Percentiles rank a stretch among this genome's conserved stretches.
These are phyloP conservation scores for Adansonia digitata DNA, from an alignment of 345 rosid species.

Conservation along the genomic window DNA sequence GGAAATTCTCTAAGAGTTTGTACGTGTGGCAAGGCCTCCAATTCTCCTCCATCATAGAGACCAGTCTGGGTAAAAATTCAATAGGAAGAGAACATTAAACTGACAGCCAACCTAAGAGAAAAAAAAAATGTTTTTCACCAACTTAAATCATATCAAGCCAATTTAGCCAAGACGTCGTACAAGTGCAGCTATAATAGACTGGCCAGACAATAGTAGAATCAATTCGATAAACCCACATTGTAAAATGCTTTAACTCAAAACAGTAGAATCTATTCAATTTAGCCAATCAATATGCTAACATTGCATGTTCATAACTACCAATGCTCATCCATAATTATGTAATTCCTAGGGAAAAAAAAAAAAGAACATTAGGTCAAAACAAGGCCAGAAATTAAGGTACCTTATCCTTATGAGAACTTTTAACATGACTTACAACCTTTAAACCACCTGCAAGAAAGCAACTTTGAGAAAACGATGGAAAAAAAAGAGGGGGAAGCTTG, in stretches of 20 bases:
- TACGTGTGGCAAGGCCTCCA: constrained; percentile 39
- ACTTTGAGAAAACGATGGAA: background rate
- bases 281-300: background rate
- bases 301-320: background rate
- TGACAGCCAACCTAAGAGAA: constrained; percentile 6
- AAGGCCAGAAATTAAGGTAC: constrained; percentile 9
- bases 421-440: constrained; percentile 10
- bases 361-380: background rate
- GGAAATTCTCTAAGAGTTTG: constrained; percentile 57
- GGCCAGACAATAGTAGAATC: background rate
- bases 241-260: background rate
- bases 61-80: constrained; percentile 29
- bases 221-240: background rate
- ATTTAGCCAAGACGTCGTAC: background rate
- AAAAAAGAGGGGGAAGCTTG: background rate
- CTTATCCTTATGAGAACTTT: constrained; percentile 21
- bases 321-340: background rate
- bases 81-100: constrained; percentile 3
- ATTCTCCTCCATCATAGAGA: constrained; percentile 24
- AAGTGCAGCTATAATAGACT: background rate
- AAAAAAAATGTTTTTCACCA: background rate
- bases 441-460: constrained; percentile 30
- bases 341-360: background rate
- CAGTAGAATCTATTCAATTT: no score
- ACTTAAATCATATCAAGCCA: background rate